Base-by-base conservation (phyloP, 305 asterid genomes). In the Ilex paraguariensis region DNA sequence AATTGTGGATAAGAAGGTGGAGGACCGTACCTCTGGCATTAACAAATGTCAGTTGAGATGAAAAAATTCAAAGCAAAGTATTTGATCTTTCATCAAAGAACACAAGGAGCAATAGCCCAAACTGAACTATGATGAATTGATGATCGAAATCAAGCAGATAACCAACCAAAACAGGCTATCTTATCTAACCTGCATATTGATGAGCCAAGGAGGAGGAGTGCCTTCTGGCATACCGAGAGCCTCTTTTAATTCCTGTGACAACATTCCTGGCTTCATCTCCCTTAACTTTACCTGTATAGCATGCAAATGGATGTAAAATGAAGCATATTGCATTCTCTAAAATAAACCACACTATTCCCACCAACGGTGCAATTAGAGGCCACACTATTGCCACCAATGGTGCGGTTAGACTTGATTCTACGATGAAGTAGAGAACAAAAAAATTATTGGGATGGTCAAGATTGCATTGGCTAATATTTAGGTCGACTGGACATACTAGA, bases 171-270 rank as follows among this genome's bases (percentile, higher is more conserved):
- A 6, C 11, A 42, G 28, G 28, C 11, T 11, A 42, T 42, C 48
- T 57, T 45, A 52, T 45, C 54, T 33, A 72, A 89, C 98, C 97
- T 92, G 98, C 98, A 89, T 92, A 71, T 89, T 89, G 70, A 92
- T 81, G 56, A 92, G 96, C 98, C 98, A 92, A 59, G 98, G 98
- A 73, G 96, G 98, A 65, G 98, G 97, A 69, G 98, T 84, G 15
- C 96, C 95, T 65, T 92, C 95, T 31, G 97, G 91, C 97, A 92
- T 92, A 70, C 97, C 96, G 66, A 92, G 98, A 54, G 96, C 91
- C 69, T 92, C 97, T 73, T 89, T 87, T 45, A 92, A 76, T 63
- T 92, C 97, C 10, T 84, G 96, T 1, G 96, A 89, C 77, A 92
- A 71, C 21, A 69, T 81, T 59, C 95, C 96, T 12, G 98, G 95